Base-by-base conservation (phyloP, 139 green algal species). In the Zygnema circumcarinatum region DNA sequence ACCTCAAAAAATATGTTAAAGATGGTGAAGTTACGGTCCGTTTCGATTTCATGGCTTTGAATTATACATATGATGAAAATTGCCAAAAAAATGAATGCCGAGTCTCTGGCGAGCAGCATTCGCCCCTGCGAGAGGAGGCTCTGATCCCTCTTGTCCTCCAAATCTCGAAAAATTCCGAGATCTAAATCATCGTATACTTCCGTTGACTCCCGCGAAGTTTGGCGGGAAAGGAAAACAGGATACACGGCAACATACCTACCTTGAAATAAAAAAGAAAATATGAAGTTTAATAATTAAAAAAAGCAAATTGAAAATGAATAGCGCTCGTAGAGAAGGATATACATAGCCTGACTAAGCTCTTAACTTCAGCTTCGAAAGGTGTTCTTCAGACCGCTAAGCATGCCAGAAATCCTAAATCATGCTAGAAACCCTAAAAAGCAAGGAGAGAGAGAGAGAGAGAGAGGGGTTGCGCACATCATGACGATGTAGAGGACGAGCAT, bases 1-100 rank as follows among this genome's bases (percentile, higher is more conserved):
- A 85, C 38, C 81, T 87, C 81, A 84, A 87, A 86, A 41, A 85
- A 74, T 1, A 85, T 81, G 31, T 85, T 85, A n/a, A 85, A 85
- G 79, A 85, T 1, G 7, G 79, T 84, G n/a, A 81, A 85, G 79
- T 85, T 85, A 32, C n/a, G 31, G 7, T 85, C 79, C 16, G 54
- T 74, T 33, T 2, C 80, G 67, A 85, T 83, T 31, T 84, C n/a
- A 1, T 31, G 3, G 7, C n/a, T 83, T 31, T 85, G 29, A 0
- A 85, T 83, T 31, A 86, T 36, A 2, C 79, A 85, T n/a, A 85
- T 84, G 31, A 85, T 41, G 62, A 85, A 85, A 31, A 85, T 83
- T 40, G 56, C 31, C 3, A 85, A 7, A 38, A 85, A 85, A 33
- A 83, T 38, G 35, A 87, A 1, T 20, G 72, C 31, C 3, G 81